Conservation (phyloP, 169 alveolate species). For the Plasmodium gaboni region DNA sequence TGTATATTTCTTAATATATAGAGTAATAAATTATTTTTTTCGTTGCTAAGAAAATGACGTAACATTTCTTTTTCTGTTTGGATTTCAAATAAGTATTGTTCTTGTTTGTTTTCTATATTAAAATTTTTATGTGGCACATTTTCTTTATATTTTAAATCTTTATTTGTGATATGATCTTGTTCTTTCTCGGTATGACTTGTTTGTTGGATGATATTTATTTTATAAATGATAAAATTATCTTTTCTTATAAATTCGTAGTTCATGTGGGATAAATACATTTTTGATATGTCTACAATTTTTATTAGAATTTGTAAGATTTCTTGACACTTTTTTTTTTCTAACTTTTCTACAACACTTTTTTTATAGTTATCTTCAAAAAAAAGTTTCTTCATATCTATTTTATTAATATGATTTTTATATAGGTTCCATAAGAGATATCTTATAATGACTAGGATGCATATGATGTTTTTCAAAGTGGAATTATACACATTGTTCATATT, state of each 20-base stretch:
- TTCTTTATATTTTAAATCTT: neutral
- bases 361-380: constrained; percentile 34
- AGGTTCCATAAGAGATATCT: constrained; percentile 24
- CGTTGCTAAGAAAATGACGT: constrained; percentile 11
- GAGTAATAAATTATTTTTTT: constrained; percentile 17
- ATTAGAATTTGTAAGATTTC: constrained; percentile 29
- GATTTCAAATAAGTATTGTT: constrained; percentile 47
- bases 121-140: neutral
- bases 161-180: neutral
- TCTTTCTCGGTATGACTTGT: neutral
- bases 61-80: constrained; percentile 63
- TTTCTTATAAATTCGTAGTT: neutral
- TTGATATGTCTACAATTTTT: constrained; percentile 40
- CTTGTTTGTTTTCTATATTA: constrained; percentile 8
- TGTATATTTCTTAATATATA: constrained; percentile 22
- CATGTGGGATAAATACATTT: constrained; percentile 2
- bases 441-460: constrained; percentile 7
- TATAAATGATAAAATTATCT: neutral
- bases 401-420: neutral
- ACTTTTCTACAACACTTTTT: constrained; percentile 37
- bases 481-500: neutral
- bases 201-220: neutral
- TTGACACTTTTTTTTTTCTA: constrained; percentile 43
- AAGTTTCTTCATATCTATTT: constrained; percentile 37
- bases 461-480: constrained; percentile 15